These are phyloP conservation scores for Coccomyxa sp. DNA, from an alignment of 139 green algal genomes.

Conservation along the genomic window DNA sequence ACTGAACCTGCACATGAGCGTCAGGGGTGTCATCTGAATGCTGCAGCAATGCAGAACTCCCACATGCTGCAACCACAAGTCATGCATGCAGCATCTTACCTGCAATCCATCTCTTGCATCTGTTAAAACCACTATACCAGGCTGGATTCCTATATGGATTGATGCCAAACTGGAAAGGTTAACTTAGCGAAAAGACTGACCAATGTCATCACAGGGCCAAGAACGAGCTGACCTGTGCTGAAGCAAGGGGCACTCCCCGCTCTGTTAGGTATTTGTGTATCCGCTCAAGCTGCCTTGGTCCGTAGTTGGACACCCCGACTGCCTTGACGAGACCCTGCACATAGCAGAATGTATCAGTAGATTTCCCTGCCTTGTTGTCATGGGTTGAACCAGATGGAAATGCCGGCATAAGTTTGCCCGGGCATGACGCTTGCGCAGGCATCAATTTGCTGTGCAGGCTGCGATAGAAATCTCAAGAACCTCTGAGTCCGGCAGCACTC, in stretches of 20 bases:
- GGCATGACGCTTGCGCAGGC: background rate
- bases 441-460: background rate
- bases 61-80: background rate
- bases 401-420: background rate
- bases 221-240: constrained; percentile 55
- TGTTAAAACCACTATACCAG: background rate
- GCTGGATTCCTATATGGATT: too few species aligned
- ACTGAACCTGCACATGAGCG: constrained; percentile 76
- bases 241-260: constrained; percentile 76
- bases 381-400: background rate
- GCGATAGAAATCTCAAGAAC: background rate
- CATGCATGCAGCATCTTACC: background rate
- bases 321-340: constrained; percentile 72
- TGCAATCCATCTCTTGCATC: too few species aligned
- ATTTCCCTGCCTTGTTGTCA: too few species aligned
- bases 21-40: background rate
- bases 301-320: constrained; percentile 70
- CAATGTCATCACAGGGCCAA: background rate
- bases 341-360: constrained; percentile 21
- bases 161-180: background rate
- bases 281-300: constrained; percentile 62
- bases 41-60: background rate
- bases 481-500: background rate
- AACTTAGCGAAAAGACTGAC: background rate
- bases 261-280: constrained; percentile 59